These are phyloP conservation scores for Wickerhamiella galacta DNA, from an alignment of 805 yeast genomes.

Conservation along the genomic window DNA sequence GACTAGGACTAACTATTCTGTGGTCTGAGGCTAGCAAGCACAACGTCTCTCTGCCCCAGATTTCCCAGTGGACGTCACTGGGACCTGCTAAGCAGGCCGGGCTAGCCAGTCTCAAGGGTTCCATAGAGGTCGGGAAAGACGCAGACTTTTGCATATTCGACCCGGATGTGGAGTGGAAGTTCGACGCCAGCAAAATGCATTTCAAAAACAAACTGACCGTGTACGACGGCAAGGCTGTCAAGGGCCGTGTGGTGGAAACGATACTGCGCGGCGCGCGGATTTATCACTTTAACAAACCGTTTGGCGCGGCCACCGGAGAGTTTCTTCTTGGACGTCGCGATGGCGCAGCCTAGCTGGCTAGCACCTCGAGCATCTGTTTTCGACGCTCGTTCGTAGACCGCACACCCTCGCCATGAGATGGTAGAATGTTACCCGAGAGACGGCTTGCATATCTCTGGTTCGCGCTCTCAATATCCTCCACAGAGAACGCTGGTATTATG, in stretches of 20 bases:
- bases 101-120: conserved; percentile 53
- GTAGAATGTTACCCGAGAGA: conserved; percentile 13
- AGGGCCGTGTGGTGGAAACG: conserved; percentile 67
- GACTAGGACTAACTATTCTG: conserved; percentile 69
- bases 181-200: conserved; percentile 23
- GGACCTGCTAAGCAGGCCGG: conserved; percentile 85
- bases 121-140: conserved; percentile 55
- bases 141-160: conserved; percentile 83
- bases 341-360: background rate
- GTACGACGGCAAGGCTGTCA: conserved; percentile 51
- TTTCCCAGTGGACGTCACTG: conserved; percentile 61
- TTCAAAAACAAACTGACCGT: conserved; percentile 86
- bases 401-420: conserved; percentile 7
- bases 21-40: conserved; percentile 47
- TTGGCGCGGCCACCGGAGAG: conserved; percentile 9
- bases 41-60: conserved; percentile 37
- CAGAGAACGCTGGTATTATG: conserved; percentile 6
- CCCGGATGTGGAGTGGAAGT: conserved; percentile 33
- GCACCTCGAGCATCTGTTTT: conserved; percentile 11
- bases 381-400: conserved; percentile 15
- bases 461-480: conserved; percentile 13
- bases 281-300: conserved; percentile 25
- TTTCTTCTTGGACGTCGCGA: conserved; percentile 10
- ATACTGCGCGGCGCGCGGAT: conserved; percentile 60
- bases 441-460: conserved; percentile 15